Base-by-base conservation (phyloP, 2,329 filamentous ascomycete genomes). In the Sclerotinia trifoliorum region DNA sequence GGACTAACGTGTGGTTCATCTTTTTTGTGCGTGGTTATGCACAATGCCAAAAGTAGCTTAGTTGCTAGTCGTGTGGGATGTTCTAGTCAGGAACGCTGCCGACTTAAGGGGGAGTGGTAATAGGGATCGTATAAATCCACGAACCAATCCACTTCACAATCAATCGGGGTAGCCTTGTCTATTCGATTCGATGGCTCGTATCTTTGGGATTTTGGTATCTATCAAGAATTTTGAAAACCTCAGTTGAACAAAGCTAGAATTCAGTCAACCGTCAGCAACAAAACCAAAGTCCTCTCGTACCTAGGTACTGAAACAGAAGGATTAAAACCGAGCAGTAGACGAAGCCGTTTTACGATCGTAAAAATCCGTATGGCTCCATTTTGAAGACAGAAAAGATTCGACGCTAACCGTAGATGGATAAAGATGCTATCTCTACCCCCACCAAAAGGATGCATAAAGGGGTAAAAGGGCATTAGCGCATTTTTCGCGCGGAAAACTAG, bases 401-500 rank as follows among this genome's bases (percentile, higher is more conserved):
- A 66, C 63, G 63, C 63, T 66, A 66, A 49, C 42, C 52, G 8
- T 46, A 49, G 32, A 26, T 35, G 44, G 51, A 21, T 24, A 24
- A 48, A 46, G 52, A 44, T 65, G 26, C 51, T 35, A 65, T 48
- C 39, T 35, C 48, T 29, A 58, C 63, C 42, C 52, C 63, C 63
- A 66, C 63, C 52, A 58, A 15, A 21, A 65, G 63, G 63, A 46
- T 66, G 52, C 63, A 66, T 66, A 66, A 66, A 66, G 63, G 63
- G 63, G 63, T 60, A 58, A 42, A 26, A 56, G 46, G 63, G 44
- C 52, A 32, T 65, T 65, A 65, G 63, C 63, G 21, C 48, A 48
- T 60, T 66, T 15, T 49, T 32, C 29, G 42, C 15, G 29, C 52
- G 63, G 63, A 66, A 48, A 24, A 35, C n/a, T 66, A 21, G 29